A percentile compares a stretch with the other conserved stretches of the same genome.
Conservation (phyloP, 257 asterid species). For the Jacaranda mimosifolia region DNA sequence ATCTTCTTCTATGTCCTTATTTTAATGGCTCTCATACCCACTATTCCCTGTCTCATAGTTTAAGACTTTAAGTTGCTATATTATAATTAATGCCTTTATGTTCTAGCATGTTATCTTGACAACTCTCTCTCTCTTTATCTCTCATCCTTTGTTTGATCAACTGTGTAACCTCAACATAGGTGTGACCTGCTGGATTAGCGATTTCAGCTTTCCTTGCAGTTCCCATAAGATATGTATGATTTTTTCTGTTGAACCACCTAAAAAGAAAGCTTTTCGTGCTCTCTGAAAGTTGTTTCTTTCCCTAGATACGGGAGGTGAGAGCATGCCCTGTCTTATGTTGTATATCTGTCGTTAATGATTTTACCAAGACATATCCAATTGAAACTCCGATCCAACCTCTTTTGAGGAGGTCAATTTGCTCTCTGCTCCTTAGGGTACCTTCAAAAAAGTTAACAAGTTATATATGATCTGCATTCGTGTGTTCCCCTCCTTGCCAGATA, state of each 20-base stretch:
- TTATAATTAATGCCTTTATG: neutral
- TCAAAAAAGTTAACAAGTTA: neutral
- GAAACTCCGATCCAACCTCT: neutral
- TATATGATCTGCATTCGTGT: neutral
- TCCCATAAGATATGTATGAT: no score
- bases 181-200: no score
- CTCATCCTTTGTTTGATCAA: no score
- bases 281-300: no score
- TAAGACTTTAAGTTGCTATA: neutral
- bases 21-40: neutral
- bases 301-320: no score
- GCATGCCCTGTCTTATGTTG: no score
- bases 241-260: no score
- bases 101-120: neutral
- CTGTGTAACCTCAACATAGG: no score
- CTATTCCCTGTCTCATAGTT: neutral
- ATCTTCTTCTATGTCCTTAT: neutral
- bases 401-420: neutral
- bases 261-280: no score
- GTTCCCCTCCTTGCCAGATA: neutral
- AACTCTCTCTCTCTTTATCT: neutral
- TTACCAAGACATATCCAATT: no score
- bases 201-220: no score
- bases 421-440: conserved; percentile 1
- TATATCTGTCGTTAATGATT: no score